A percentile compares a stretch with the other conserved stretches of the same genome.
Evolutionary conservation across 495 filamentous ascomycete genomes (phyloP).

Genomic region (Trichoderma reesei): DNA sequence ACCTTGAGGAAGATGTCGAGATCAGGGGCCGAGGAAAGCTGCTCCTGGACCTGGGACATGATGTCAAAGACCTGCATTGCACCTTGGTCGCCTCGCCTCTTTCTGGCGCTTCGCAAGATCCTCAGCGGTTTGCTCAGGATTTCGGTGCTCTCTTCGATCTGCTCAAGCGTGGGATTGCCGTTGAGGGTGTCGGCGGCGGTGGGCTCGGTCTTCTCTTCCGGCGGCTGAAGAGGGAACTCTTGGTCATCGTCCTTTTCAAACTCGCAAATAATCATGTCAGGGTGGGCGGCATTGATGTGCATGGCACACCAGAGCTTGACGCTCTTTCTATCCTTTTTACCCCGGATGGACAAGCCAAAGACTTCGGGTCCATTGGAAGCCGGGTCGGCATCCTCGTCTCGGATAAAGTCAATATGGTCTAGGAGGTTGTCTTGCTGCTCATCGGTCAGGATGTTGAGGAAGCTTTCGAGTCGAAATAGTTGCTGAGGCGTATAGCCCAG

Average conservation of each 20-base stretch:
- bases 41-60: slow-evolving; percentile 77
- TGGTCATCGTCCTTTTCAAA: slow-evolving; percentile 84
- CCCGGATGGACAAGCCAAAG: slow-evolving; percentile 64
- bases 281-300: slow-evolving; percentile 56
- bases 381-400: slow-evolving; percentile 65
- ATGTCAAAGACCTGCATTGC: slow-evolving; percentile 93
- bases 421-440: slow-evolving; percentile 75
- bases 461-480: slow-evolving; percentile 64
- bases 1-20: slow-evolving; percentile 62
- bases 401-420: slow-evolving; percentile 82
- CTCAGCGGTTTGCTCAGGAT: slow-evolving; percentile 68
- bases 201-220: slow-evolving; percentile 45
- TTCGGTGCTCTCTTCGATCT: slow-evolving; percentile 63
- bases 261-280: slow-evolving; percentile 75
- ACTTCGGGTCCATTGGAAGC: slow-evolving; percentile 73
- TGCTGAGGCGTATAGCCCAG: slow-evolving; percentile 72
- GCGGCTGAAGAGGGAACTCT: slow-evolving; percentile 54
- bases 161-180: slow-evolving; percentile 57
- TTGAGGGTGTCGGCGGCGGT: slow-evolving; percentile 65
- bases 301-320: slow-evolving; percentile 84
- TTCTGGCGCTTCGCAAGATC: slow-evolving; percentile 66
- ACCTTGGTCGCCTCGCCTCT: slow-evolving; percentile 71
- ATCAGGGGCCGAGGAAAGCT: slow-evolving; percentile 57
- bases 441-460: slow-evolving; percentile 70
- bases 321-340: slow-evolving; percentile 29